Base-by-base conservation (phyloP, 1,284 basidiomycete genomes). In the Irpex rosettiformis region DNA sequence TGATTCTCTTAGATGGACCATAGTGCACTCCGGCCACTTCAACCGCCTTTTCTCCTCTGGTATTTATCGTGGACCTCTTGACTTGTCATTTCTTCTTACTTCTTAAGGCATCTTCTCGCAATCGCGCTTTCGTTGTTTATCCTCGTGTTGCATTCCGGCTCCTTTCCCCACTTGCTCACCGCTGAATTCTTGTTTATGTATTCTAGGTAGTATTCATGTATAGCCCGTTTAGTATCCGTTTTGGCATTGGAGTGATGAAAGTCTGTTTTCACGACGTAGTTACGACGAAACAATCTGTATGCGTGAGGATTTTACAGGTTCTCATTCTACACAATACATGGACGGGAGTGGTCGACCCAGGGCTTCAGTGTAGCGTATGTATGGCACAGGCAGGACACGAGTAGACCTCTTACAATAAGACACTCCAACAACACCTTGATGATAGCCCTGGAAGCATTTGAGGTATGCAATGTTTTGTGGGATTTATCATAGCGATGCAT, bases 401-500 rank as follows among this genome's bases (percentile, higher is more conserved):
- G n/a, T n/a, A n/a, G n/a, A n/a, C n/a, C n/a, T n/a, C n/a, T n/a
- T n/a, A n/a, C n/a, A n/a, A n/a, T n/a, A n/a, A n/a, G n/a, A n/a
- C n/a, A n/a, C n/a, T n/a, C n/a, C n/a, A n/a, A n/a, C n/a, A n/a
- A n/a, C n/a, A n/a, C n/a, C n/a, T n/a, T n/a, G n/a, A n/a, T n/a
- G n/a, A n/a, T n/a, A n/a, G n/a, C 37, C 13, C 37, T n/a, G 13
- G n/a, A 40, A 40, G 11, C 37, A 43, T 13, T 40, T 16, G 13
- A 29, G 11, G 48, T 29, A 51, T 51, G 16, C 48, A 29, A 28
- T 51, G 48, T 51, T 51, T 51, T 25, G 24, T 51, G 22, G 22
- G 43, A 47, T 33, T 33, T 56, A 11, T 52, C 56, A 30, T 52
- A 27, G 47, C 30, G 42, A 37, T 18, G 49, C 55, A 57, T 56